phyloP scores from a whole-genome alignment of 208 protist species.

The Acanthamoeba royreba region DNA sequence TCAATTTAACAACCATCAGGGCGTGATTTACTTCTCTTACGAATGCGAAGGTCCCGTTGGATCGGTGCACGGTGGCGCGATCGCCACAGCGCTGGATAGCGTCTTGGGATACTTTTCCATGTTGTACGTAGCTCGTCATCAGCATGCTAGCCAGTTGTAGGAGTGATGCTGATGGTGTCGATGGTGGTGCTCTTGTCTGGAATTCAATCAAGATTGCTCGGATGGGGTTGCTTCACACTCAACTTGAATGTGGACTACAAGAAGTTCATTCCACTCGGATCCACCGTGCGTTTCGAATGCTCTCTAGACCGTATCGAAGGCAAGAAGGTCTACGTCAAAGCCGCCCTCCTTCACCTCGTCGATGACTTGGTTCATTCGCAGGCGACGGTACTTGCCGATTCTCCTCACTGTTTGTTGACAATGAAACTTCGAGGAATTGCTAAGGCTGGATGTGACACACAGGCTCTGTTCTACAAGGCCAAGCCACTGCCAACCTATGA shows the following conservation, averaged over 20 bases:
- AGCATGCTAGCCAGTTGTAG: no score
- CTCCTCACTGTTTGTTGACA: no score
- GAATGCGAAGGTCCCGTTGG: background rate
- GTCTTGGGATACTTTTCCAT: background rate
- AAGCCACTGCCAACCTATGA: background rate
- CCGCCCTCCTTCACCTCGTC: background rate
- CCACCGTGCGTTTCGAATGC: constrained; percentile 2
- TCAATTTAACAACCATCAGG: background rate
- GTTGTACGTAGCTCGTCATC: background rate
- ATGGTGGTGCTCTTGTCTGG: no score
- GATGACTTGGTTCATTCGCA: background rate
- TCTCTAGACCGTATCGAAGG: background rate
- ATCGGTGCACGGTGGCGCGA: background rate
- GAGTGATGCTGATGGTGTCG: no score
- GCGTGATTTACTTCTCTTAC: background rate
- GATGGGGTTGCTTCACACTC: constrained; percentile 3
- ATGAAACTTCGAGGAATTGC: background rate
- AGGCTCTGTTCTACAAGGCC: background rate
- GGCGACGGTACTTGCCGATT: background rate
- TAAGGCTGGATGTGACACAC: no score
- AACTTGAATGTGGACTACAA: constrained; percentile 16
- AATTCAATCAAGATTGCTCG: background rate
- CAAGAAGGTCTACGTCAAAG: background rate
- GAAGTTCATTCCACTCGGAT: constrained; percentile 15
- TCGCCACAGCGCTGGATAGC: background rate